These are phyloP conservation scores for Arthrobotrys entomopaga DNA, from an alignment of 2,329 filamentous ascomycete species.

Conservation along the genomic window DNA sequence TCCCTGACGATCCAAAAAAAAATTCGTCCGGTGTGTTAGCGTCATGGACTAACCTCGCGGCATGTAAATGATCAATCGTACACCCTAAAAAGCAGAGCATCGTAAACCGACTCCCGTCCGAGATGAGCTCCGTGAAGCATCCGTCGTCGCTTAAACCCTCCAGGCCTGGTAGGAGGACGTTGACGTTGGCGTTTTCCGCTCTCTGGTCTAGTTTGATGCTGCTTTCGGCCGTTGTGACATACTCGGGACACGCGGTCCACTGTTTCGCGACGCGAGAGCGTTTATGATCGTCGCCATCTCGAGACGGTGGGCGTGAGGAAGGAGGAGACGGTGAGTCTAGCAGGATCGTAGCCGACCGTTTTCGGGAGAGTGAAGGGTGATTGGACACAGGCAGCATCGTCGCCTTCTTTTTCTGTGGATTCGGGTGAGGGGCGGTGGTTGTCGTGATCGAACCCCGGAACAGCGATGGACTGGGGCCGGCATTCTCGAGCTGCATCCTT, in stretches of 20 bases:
- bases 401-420: slow-evolving; percentile 16
- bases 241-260: slow-evolving; percentile 49
- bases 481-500: slow-evolving; percentile 52
- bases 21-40: slow-evolving; percentile 9
- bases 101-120: slow-evolving; percentile 56
- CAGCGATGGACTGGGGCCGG: slow-evolving; percentile 25
- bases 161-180: slow-evolving; percentile 54
- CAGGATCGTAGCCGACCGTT: slow-evolving; percentile 52
- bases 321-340: slow-evolving; percentile 45
- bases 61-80: slow-evolving; percentile 56
- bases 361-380: slow-evolving; percentile 33
- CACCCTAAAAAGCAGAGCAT: slow-evolving; percentile 59
- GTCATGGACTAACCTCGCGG: slow-evolving; percentile 53
- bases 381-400: slow-evolving; percentile 27
- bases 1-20: slow-evolving; percentile 5
- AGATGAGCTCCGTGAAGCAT: slow-evolving; percentile 54
- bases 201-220: slow-evolving; percentile 56
- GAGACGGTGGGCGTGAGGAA: slow-evolving; percentile 47
- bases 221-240: slow-evolving; percentile 49
- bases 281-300: slow-evolving; percentile 46
- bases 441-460: slow-evolving; percentile 29
- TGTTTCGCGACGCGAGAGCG: slow-evolving; percentile 50
- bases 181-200: slow-evolving; percentile 55
- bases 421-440: slow-evolving; percentile 16
- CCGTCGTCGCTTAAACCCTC: slow-evolving; percentile 53